Base-by-base conservation (phyloP, 1,284 basidiomycete species). In the Volvariella volvacea region DNA sequence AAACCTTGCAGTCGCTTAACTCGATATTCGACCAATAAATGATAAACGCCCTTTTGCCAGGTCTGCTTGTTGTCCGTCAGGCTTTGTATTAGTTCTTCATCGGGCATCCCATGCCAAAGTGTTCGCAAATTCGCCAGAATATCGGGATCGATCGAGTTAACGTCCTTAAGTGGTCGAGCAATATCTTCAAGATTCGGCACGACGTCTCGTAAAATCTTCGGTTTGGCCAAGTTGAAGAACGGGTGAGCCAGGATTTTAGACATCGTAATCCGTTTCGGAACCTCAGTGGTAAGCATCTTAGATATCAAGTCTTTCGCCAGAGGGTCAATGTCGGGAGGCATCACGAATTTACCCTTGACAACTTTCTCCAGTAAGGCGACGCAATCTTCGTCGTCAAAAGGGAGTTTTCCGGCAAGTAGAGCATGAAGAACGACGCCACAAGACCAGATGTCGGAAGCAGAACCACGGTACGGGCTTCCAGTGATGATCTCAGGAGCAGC, bases 361-460 rank as follows among this genome's bases (percentile, higher is more conserved):
- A 99, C 91, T 64, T 92, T 92, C 53, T 84, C 79, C 34, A 97
- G 73, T 16, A 99, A 73, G 14, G 73, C 67, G 17, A 76, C 74
- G 45, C 92, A 79, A 60, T 87, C 79, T 47, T 88, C 82, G 57
- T 95, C 89, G 63, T 99, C 94, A 60, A 99, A 99, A 2, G 96
- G 96, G 32, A 99, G 72, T 31, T 81, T 75, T 3, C 93, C 95
- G n/a, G 84, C 86, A 20, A 99, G 74, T 12, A 99, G 73, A 10
- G 92, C 93, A 56, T 88, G 95, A 43, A 99, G 78, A 55, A 98
- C 95, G 61, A 99, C 85, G 47, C 96, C 96, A 60, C 95, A 98
- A 25, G 92, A 96, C 96, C 96, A 99, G 60, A 97, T 92, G 64
- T 99, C 96, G 33, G 92, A 85, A 14, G 81, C 78, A 1, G 85